Evolutionary conservation across 2,329 filamentous ascomycete species (phyloP), one percentile per base, ranked within the genome.

Genomic region (Ophiocordyceps camponoti-saundersi): DNA sequence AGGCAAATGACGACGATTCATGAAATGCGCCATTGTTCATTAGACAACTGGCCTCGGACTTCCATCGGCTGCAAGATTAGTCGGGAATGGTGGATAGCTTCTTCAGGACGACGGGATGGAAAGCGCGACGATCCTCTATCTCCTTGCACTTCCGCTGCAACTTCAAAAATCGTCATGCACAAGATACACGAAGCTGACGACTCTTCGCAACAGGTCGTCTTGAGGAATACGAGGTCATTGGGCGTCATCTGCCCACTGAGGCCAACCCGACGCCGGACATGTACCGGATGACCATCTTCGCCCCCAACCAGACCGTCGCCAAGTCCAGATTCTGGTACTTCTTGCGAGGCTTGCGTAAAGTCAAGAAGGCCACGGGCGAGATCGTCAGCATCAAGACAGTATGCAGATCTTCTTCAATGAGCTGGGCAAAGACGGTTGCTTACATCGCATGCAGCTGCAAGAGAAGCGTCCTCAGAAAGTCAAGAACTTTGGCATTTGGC

Each of bases 311-410:
- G 64, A 92, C 95, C 60, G 89, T 98, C 64, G 92, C 93, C 69
- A 98, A 98, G 84, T 95, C 89, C 68, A 86, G 92, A 67, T 98
- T 95, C 85, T 98, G 93, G 93, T 98, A 98, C 81, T 98, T 98
- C 81, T 76, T 98, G 71, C 87, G 88, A 73, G 93, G 94, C 79
- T 80, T 98, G 65, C 83, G 86, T 69, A 98, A 98, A 83, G 88
- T 98, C 78, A 98, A 98, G 89, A 98, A 98, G 87, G 84, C 90
- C 67, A 96, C 93, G 67, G 92, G 92, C 71, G 92, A 98, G 83
- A 95, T 98, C 67, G 88, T 98, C 69, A 85, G 79, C 71, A 72
- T 96, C 74, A 96, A 96, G 78, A 76, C 82, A 77, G 90, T 95
- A 82, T 64, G 49, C 46, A 49, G 18, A 11, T 3, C n/a, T 42